phyloP scores from a whole-genome alignment of 2,329 filamentous ascomycete genomes.

The Lachnum nothofagi region DNA sequence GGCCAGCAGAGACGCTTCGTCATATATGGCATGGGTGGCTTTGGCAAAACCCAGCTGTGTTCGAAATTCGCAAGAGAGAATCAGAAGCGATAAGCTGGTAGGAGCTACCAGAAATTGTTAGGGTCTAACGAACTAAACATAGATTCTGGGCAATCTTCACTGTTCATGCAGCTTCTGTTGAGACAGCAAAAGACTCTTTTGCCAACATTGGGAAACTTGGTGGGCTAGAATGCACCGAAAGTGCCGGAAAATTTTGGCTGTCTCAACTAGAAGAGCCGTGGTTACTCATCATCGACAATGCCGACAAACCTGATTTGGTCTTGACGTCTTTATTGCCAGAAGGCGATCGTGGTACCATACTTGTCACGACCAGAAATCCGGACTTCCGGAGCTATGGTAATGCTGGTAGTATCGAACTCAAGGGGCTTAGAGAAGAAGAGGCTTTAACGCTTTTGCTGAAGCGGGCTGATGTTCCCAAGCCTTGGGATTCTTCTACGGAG shows the following conservation, averaged over 20 bases:
- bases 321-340: conserved; percentile 28
- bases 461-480: conserved; percentile 13
- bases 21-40: conserved; percentile 30
- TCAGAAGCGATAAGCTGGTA: conserved; percentile 4
- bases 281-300: conserved; percentile 41
- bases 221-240: neutral
- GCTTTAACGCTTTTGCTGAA: conserved; percentile 17
- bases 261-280: conserved; percentile 21
- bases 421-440: conserved; percentile 27
- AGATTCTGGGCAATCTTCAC: conserved; percentile 23
- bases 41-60: conserved; percentile 29
- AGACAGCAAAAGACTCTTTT: conserved; percentile 10
- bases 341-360: conserved; percentile 30
- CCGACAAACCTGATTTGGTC: conserved; percentile 33
- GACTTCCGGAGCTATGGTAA: conserved; percentile 1
- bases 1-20: conserved; percentile 14
- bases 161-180: conserved; percentile 16
- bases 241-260: conserved; percentile 22
- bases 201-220: conserved; percentile 4
- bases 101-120: neutral
- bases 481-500: conserved; percentile 4
- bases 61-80: conserved; percentile 17
- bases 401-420: conserved; percentile 18
- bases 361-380: conserved; percentile 37
- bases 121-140: neutral